Base-by-base conservation (phyloP, 176 grass and related monocot genomes). In the Carex littledalei region DNA sequence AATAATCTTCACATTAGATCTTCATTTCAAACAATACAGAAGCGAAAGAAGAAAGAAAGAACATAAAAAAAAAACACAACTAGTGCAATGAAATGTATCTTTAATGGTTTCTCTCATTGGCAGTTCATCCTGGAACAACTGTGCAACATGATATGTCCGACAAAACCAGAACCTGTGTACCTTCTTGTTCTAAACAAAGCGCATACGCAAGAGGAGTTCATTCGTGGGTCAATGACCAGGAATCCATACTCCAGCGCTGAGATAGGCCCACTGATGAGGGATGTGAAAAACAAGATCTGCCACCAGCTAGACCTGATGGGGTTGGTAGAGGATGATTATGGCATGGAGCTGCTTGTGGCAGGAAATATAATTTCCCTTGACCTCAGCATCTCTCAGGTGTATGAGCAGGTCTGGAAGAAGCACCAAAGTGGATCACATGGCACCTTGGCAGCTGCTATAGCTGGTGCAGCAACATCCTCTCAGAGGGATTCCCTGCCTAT, bases 311-410 rank as follows among this genome's bases (percentile, higher is more conserved):
- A 98, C 81, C 82, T 98, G 78, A 86, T 95, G 87, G 93, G 95
- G 82, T 86, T 98, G 81, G 87, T 98, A 79, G 95, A 93, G 77
- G 95, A 93, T 56, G 95, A 98, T 83, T 98, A 95, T 85, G 91
- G 95, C 41, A 98, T 98, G 95, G 95, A 98, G 81, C 88, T 98
- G 84, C 74, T 98, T 17, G 95, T 98, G 63, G 91, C 86, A 86
- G 95, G 95, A 60, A 98, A 93, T 90, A 98, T 98, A 90, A 98
- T 98, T 63, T 98, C 95, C 83, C 95, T 98, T 86, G 95, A 98
- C 80, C 89, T 98, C 81, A 98, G 95, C 80, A 89, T 98, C 43
- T 90, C 91, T 76, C 93, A 98, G 88, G 91, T 95, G n/a, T 98
- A 93, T 57, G 95, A 98, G 76, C 92, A 91, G 85, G 95, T 98